Percentiles rank a stretch among this genome's conserved stretches.
These are phyloP conservation scores for Cunninghamia lanceolata DNA, from an alignment of 75 land plant genomes.

Conservation along the genomic window DNA sequence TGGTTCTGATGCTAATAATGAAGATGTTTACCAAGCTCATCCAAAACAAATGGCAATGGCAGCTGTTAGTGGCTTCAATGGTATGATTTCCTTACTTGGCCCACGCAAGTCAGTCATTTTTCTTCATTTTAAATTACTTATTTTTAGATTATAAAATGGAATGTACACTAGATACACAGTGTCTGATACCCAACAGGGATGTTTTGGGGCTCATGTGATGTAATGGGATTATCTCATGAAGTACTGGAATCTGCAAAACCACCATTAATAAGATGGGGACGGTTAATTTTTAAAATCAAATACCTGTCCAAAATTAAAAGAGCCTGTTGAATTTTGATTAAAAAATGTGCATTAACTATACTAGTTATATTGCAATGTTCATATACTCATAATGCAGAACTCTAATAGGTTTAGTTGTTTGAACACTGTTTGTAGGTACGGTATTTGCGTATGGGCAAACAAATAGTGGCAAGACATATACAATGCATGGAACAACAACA, in stretches of 20 bases:
- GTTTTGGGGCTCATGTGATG: not conserved
- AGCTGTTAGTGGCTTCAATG: slow-evolving; percentile 33
- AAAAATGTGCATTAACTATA: not conserved
- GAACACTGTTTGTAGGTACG: slow-evolving; percentile 17
- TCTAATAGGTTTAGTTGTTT: not conserved
- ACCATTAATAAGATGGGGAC: not conserved
- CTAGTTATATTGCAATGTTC: not conserved
- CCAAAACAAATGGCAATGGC: slow-evolving; percentile 27
- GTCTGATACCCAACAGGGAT: not conserved
- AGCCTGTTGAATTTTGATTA: not conserved
- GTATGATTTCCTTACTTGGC: slow-evolving; percentile 10
- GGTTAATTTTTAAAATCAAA: not conserved
- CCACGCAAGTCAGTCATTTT: not conserved
- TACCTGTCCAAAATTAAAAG: not conserved
- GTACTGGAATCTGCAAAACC: not conserved
- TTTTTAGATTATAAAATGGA: not conserved
- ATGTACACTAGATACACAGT: not conserved
- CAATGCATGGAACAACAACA: slow-evolving; percentile 28
- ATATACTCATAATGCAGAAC: not conserved
- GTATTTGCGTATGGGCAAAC: slow-evolving; percentile 48
- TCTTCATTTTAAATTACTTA: not conserved
- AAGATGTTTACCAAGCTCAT: slow-evolving; percentile 31
- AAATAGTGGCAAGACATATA: slow-evolving; percentile 48
- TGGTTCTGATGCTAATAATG: slow-evolving; percentile 23
- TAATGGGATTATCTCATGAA: not conserved